These are phyloP conservation scores for Aspergillus sp. DNA, from an alignment of 2,329 filamentous ascomycete genomes.

Conservation along the genomic window DNA sequence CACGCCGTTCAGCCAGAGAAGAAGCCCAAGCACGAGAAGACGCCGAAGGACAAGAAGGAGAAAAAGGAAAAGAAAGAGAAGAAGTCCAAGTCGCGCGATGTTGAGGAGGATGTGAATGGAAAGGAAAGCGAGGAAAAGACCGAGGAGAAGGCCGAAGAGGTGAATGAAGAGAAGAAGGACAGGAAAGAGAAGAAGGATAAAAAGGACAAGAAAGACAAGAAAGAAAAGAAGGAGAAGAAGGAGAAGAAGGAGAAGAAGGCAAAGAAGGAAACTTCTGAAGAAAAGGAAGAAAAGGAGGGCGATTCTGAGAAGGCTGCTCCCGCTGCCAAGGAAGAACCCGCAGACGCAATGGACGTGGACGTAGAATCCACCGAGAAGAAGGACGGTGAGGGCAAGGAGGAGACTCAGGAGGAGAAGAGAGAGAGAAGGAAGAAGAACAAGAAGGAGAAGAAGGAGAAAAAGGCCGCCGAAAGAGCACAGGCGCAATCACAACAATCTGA, in stretches of 20 bases:
- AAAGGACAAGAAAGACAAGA: constrained; percentile 5
- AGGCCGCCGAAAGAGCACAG: constrained; percentile 20
- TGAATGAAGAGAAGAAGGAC: constrained; percentile 7
- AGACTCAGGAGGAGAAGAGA: constrained; percentile 11
- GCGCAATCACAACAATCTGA: constrained; percentile 20
- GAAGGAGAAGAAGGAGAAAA: constrained; percentile 20
- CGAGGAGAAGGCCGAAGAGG: constrained; percentile 7
- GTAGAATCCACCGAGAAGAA: constrained; percentile 3
- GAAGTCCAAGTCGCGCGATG: constrained; percentile 5
- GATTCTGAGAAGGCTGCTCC: constrained; percentile 1
- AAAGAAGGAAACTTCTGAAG: constrained; percentile 10
- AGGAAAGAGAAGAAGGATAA: constrained; percentile 9
- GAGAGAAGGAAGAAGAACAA: constrained; percentile 11
- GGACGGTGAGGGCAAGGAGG: constrained; percentile 4
- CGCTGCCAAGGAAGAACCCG: constrained; percentile 6
- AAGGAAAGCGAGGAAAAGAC: constrained; percentile 4
- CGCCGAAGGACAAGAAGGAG: constrained; percentile 16
- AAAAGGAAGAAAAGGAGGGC: constrained; percentile 10
- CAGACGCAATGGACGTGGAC: constrained; percentile 13
- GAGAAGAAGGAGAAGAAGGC: constrained; percentile 13
- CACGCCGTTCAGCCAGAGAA: constrained; percentile 21
- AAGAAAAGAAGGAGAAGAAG: constrained; percentile 9
- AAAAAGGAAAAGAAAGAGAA: constrained; percentile 20
- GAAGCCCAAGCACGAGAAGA: constrained; percentile 28
- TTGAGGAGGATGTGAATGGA: constrained; percentile 2